These are phyloP conservation scores for Sophora flavescens DNA, from an alignment of 306 rosid species.

Conservation along the genomic window DNA sequence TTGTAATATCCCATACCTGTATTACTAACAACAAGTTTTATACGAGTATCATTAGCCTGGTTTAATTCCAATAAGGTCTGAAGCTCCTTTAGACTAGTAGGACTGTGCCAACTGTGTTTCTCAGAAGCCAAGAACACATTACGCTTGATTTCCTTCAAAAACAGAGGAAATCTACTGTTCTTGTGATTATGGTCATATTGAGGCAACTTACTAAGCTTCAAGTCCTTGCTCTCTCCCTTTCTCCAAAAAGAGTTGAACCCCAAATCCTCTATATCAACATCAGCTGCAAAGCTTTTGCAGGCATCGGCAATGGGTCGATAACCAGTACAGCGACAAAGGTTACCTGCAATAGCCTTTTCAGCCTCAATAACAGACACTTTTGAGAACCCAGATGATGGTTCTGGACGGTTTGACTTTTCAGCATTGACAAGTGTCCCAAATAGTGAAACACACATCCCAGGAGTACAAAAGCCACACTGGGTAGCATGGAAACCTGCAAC, in stretches of 20 bases:
- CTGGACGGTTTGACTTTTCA: slow-evolving; percentile 58
- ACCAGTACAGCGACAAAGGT: slow-evolving; percentile 97
- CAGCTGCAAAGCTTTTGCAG: slow-evolving; percentile 88
- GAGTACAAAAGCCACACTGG: slow-evolving; percentile 95
- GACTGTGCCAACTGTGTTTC: slow-evolving; percentile 65
- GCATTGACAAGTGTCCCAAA: slow-evolving; percentile 77
- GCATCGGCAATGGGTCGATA: slow-evolving; percentile 92
- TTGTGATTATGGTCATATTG: slow-evolving; percentile 46
- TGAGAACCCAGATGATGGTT: slow-evolving; percentile 77
- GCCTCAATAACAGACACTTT: slow-evolving; percentile 74
- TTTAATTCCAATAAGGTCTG: slow-evolving; percentile 48
- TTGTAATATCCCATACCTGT: slow-evolving; percentile 86
- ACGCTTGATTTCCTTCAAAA: slow-evolving; percentile 62
- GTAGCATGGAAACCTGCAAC: slow-evolving; percentile 87
- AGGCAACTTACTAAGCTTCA: slow-evolving; percentile 60
- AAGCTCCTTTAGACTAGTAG: slow-evolving; percentile 64
- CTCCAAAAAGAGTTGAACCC: slow-evolving; percentile 85
- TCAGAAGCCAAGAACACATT: slow-evolving; percentile 52
- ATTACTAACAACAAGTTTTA: slow-evolving; percentile 76
- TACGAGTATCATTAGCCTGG: slow-evolving; percentile 36
- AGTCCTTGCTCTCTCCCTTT: slow-evolving; percentile 64
- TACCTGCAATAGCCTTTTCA: slow-evolving; percentile 81
- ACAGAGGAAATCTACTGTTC: slow-evolving; percentile 63
- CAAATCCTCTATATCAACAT: slow-evolving; percentile 92
- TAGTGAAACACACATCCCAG: slow-evolving; percentile 91